Base-by-base conservation (phyloP, 139 green algal species). In the Coelastrella sp. region DNA sequence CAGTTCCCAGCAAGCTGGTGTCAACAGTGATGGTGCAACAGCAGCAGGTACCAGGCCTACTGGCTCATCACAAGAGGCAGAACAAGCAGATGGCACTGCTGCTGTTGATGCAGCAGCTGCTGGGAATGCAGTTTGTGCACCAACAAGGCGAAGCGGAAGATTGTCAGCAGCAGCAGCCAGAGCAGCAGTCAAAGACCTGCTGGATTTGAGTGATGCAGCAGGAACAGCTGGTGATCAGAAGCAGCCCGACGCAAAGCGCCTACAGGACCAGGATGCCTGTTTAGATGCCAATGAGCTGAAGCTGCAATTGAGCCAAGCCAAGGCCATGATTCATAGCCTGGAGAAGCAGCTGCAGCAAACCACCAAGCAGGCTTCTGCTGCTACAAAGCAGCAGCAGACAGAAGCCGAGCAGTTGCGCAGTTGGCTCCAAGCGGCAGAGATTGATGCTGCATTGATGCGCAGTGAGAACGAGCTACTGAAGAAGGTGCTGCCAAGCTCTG, bases 331-430 rank as follows among this genome's bases (percentile, higher is more conserved):
- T 8, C 23, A 23, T 2, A 11, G 35, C 30, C 75, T 82, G 23
- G 53, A 82, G 35, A n/a, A 71, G 75, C 53, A 72, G 53, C 75
- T 82, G 35, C 51, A 82, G 75, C 51, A 69, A 8, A 35, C 53
- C 0, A 60, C 35, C 9, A 21, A 35, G 34, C 43, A 71, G 35
- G 37, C 19, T n/a, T 32, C 34, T 27, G 51, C 32, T 8, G 4
- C 34, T 15, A 23, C 34, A 1, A 51, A 82, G 75, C 75, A 82
- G 35, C 75, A 82, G 34, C 30, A 82, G 30, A 25, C 53, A 2
- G 40, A 82, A n/a, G 34, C 38, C 0, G 30, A 34, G 6, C 53
- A 69, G 17, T 7, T 82, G 53, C 8, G 40, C 7, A 15, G 62
- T 17, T 38, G 75, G 53, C 75, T 82, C 4, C 30, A 40, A n/a